Percentiles rank a stretch among this genome's conserved stretches.
Conservation (phyloP, 768 basidiomycete species). For the Podaxis mareebaensis region DNA sequence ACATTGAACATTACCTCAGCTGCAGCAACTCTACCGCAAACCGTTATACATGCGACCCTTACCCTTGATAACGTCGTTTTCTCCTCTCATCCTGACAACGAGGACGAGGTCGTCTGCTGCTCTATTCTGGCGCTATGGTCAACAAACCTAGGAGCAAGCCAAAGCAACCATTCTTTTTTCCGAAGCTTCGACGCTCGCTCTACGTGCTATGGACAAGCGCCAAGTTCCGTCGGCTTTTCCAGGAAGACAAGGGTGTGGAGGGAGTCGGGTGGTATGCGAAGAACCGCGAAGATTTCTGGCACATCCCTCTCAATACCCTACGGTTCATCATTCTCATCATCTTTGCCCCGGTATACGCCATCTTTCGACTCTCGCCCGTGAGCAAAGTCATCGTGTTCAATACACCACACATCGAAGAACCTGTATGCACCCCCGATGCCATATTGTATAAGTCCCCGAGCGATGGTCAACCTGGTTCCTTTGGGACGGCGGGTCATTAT, state of each 20-base stretch:
- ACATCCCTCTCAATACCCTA: not conserved
- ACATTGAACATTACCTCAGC: too few species aligned
- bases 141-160: not conserved
- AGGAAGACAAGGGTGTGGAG: not conserved
- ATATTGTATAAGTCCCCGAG: not conserved
- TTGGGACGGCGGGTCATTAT: not conserved
- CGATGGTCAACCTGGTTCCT: not conserved
- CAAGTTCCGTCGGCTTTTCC: not conserved
- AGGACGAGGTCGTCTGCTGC: too few species aligned
- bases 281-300: constrained; percentile 1
- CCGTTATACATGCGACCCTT: too few species aligned
- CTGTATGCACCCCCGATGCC: constrained; percentile 1
- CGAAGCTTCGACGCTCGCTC: not conserved
- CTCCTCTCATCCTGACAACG: too few species aligned
- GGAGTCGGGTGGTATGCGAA: not conserved
- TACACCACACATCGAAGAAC: not conserved
- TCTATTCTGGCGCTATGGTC: not conserved
- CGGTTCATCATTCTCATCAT: not conserved
- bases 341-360: not conserved
- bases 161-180: not conserved
- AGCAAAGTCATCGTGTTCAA: not conserved
- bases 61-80: too few species aligned
- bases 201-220: not conserved
- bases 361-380: not conserved
- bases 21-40: too few species aligned